phyloP scores from a whole-genome alignment of 345 rosid species.

The Gossypium mustelinum region DNA sequence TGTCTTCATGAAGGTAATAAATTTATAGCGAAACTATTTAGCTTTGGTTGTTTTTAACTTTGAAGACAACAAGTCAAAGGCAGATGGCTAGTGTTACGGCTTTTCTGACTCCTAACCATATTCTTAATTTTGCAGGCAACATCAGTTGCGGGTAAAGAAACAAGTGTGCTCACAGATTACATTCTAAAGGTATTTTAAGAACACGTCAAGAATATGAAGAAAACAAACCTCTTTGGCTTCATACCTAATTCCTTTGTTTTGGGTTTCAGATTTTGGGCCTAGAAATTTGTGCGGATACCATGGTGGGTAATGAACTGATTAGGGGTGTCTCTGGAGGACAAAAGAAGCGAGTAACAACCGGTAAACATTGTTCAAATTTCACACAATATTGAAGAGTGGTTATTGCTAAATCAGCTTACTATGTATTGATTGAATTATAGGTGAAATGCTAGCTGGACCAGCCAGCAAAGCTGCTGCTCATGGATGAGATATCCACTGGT shows the following conservation, averaged over 20 bases:
- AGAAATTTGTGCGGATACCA: neutral
- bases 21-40: neutral
- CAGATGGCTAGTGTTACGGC: neutral
- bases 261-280: neutral
- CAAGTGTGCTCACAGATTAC: slow-evolving; percentile 52
- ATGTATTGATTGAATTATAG: slow-evolving; percentile 20
- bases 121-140: slow-evolving; percentile 34
- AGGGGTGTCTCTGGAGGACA: slow-evolving; percentile 75
- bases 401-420: neutral
- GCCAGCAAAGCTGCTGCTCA: slow-evolving; percentile 52
- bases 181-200: slow-evolving; percentile 41
- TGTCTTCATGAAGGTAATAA: slow-evolving; percentile 72
- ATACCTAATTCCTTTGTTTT: neutral
- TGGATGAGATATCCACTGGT: slow-evolving; percentile 82
- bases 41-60: neutral
- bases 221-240: neutral
- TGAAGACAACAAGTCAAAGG: neutral
- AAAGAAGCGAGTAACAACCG: slow-evolving; percentile 67
- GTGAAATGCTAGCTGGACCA: slow-evolving; percentile 73
- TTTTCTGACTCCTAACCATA: neutral
- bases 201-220: neutral
- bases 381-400: neutral
- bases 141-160: slow-evolving; percentile 44
- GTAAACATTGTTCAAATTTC: slow-evolving; percentile 23
- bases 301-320: slow-evolving; percentile 46